These are phyloP conservation scores for Trypanosoma lewisi DNA, from an alignment of 208 protist genomes.

Conservation along the genomic window DNA sequence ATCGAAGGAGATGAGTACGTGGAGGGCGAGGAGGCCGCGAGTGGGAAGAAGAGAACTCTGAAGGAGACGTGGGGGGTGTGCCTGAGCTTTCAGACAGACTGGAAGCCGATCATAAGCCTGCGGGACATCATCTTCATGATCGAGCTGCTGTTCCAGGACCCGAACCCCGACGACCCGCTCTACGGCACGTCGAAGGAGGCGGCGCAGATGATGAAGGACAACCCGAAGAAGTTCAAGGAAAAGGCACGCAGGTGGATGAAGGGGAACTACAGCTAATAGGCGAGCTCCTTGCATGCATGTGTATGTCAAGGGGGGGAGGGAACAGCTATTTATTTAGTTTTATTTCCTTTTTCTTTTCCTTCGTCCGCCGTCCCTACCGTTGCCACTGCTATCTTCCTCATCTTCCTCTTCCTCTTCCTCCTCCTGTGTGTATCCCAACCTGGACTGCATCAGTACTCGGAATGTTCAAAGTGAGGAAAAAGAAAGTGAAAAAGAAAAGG, in stretches of 20 bases:
- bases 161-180: conserved; percentile 81
- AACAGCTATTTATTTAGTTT: no score
- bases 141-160: conserved; percentile 75
- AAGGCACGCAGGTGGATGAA: conserved; percentile 67
- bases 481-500: no score
- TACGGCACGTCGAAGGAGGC: conserved; percentile 62
- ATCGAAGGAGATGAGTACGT: conserved; percentile 78
- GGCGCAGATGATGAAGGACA: conserved; percentile 60
- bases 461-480: no score
- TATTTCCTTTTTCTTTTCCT: no score
- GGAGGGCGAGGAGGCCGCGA: conserved; percentile 10
- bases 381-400: no score
- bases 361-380: no score
- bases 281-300: not conserved
- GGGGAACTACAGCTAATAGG: conserved; percentile 40
- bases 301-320: no score
- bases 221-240: conserved; percentile 42
- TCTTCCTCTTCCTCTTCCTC: no score
- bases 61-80: conserved; percentile 72
- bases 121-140: conserved; percentile 75
- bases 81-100: conserved; percentile 80
- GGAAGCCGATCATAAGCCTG: conserved; percentile 68
- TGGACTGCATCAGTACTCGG: no score
- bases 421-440: no score
- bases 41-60: not conserved